Evolutionary conservation across 257 asterid genomes (phyloP), one percentile per base, ranked within the genome.

Genomic region (Avicennia marina): DNA sequence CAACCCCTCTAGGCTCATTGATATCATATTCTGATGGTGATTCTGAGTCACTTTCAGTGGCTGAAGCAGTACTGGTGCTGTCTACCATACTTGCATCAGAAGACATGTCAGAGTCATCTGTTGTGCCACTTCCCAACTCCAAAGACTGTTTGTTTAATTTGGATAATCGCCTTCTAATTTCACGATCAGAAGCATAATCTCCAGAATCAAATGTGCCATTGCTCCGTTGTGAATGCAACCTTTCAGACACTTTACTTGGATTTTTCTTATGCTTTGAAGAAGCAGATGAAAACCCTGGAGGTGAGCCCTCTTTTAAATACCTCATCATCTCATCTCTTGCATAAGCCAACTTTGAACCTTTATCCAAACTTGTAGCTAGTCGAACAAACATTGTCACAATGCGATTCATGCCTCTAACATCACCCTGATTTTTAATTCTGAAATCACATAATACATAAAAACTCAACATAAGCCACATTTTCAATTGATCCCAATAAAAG

Each of bases 121-220:
- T 81, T 66, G 95, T 83, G 68, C 81, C 96, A 72, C 96, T 91
- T 50, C 73, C 95, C 0, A 96, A 84, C 67, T 78, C 87, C 75
- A 89, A 54, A 56, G 91, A 70, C 53, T 84, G 82, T 72, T 79
- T 84, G 60, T 86, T 83, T 60, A 93, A 68, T 75, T 81, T 89
- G 71, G 96, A 93, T 62, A 89, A 75, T 43, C 89, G 81, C 75
- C 81, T 86, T 65, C 81, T 74, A 71, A 89, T 86, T 82, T 93
- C 99, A 50, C 94, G 81, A 50, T 93, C 99, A 52, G 96, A 86
- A 41, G 89, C 83, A 79, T 76, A 74, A 62, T 89, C 99, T 56
- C 86, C 91, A 71, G 67, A 72, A 58, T 93, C 96, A 64, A 64
- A 72, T 12, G 69, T 68, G 36, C 89, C 90, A 68, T 84, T 87